Evolutionary conservation across 2,329 filamentous ascomycete genomes (phyloP), one percentile per base, ranked within the genome.

Genomic region (Thermoascus crustaceus): DNA sequence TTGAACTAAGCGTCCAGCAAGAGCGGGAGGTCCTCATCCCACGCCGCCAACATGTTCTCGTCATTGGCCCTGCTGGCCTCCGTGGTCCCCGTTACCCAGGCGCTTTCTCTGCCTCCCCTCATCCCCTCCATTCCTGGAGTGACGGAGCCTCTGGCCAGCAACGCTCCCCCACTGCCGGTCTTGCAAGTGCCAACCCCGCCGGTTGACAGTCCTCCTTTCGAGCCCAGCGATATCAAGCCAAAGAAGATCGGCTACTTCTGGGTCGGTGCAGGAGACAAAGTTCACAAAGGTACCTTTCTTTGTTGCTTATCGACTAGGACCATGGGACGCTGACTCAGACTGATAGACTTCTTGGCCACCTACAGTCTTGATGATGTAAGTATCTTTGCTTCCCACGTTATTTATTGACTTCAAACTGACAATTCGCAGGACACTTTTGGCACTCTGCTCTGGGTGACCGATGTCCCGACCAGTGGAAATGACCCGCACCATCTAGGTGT

Each of bases 161-260:
- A 16, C 13, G 16, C 2, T 29, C 69, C 71, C 24, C 73, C 75
- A 7, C 56, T 78, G 17, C 75, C 75, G 3, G 70, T 79, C 37
- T 56, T 80, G 7, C 75, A 78, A 48, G 36, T 74, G 4, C 75
- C 75, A 2, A 75, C 71, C n/a, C 75, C 75, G 32, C 68, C 75
- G 0, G 53, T 78, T n/a, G 58, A 64, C 2, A 74, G 70, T 44
- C 67, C 66, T 6, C 69, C 68, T 5, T 77, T 76, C 41, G 61
- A 58, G 7, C 58, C 65, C 2, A 72, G 69, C 49, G 60, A 72
- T 40, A 68, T 78, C 50, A 72, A 71, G 58, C 75, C 76, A 18
- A 79, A 78, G 69, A 79, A 79, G 62, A 74, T 79, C 50, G 76
- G 74, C 0, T 78, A 78, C 56, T 78, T 78, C 59, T 78, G 73